phyloP scores from a whole-genome alignment of 306 rosid genomes.

The Delonix regia region DNA sequence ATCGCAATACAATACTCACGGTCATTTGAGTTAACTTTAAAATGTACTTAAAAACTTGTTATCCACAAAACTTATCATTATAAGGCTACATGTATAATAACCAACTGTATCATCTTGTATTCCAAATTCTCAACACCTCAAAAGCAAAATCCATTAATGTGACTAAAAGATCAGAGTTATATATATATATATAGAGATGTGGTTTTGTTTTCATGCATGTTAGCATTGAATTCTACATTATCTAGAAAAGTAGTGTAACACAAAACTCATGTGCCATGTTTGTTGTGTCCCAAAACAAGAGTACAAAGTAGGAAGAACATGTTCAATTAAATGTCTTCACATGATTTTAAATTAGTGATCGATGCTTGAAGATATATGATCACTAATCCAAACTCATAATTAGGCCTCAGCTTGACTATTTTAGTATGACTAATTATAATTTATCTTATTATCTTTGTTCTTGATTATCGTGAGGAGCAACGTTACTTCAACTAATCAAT shows the following conservation, averaged over 20 bases:
- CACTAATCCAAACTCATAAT: background rate
- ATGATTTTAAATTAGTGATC: conserved; percentile 24
- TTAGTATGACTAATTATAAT: background rate
- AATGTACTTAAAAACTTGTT: background rate
- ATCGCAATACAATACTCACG: too few species aligned
- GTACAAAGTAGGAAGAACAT: conserved; percentile 22
- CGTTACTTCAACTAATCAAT: background rate
- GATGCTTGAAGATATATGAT: background rate
- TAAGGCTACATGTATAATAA: background rate
- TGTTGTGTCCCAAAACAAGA: conserved; percentile 20
- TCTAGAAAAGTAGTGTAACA: background rate
- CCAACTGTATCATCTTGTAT: conserved; percentile 6
- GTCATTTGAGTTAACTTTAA: background rate
- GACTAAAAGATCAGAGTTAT: background rate
- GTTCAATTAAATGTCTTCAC: conserved; percentile 38
- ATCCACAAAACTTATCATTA: background rate
- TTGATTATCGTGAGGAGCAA: background rate
- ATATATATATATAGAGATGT: too few species aligned
- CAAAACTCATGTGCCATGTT: conserved; percentile 28
- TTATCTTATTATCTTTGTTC: background rate
- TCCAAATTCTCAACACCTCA: conserved; percentile 22
- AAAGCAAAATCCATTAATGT: background rate
- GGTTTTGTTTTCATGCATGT: conserved; percentile 5
- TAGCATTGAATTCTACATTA: conserved; percentile 6
- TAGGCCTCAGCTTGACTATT: background rate